Evolutionary conservation across 805 yeast genomes (phyloP), one percentile per base, ranked within the genome.

Genomic region (Saccharomyces kudriavzevii): DNA sequence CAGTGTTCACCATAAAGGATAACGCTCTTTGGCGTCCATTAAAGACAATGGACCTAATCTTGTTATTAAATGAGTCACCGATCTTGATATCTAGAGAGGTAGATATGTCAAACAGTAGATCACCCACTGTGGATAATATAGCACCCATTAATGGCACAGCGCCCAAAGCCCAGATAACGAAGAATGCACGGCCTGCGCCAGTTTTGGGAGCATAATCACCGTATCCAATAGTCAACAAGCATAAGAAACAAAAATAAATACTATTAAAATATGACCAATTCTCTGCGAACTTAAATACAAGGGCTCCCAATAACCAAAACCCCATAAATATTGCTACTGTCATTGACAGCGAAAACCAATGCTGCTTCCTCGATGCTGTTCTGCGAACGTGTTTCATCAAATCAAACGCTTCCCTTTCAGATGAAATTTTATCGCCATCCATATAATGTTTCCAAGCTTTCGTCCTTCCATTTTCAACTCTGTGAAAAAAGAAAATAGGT

Each of bases 131-230:
- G 1, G 91, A 83, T 43, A 89, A 81, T 53, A 89, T 74, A 17
- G 85, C 83, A 2, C 96, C 87, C 95, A 89, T 89, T 50, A 89
- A 73, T 1, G 97, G 97, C 24, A 90, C 84, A 0, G 96, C 96
- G 5, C 82, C 73, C 22, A 90, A 65, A 0, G 90, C 85, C 96
- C 96, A 90, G 9, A 82, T 69, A 6, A 87, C 81, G 61, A 89
- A 89, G 59, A 89, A 81, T 0, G 85, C 78, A 45, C 85, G 71
- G 0, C 96, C 95, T 5, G 86, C 84, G 0, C 83, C 70, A 0
- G 83, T 69, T 1, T 49, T 53, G 0, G 96, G 96, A 1, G 81
- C 74, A 59, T 74, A 82, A 63, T 84, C 90, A 29, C 96, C 97
- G 68, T 87, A 89, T 0, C 96, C 96, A 53, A 90, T 85, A 0